Conservation (phyloP, 441 rosid species). For the Hura crepitans region DNA sequence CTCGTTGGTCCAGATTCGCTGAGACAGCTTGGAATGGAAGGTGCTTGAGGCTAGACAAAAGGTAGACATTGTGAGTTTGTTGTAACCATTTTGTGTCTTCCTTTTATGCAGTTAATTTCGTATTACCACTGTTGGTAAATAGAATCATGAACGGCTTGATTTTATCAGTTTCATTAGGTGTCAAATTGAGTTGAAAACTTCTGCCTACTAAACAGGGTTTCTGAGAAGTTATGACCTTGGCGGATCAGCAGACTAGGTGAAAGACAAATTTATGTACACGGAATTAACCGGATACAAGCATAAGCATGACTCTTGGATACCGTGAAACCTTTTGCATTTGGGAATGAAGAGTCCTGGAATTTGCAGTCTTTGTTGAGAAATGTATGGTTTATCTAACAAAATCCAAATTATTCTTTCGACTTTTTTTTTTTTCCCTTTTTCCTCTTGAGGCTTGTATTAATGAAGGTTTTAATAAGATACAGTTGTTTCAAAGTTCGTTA, state of each 20-base stretch:
- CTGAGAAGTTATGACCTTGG: not conserved
- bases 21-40: conserved; percentile 53
- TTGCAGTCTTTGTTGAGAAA: no score
- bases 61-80: not conserved
- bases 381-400: no score
- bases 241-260: not conserved
- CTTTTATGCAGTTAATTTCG: not conserved
- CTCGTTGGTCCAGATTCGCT: conserved; percentile 72
- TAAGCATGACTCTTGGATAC: no score
- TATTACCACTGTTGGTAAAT: not conserved
- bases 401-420: no score
- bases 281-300: no score
- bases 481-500: no score
- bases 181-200: not conserved
- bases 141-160: no score
- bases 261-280: not conserved
- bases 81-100: not conserved
- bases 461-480: no score
- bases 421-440: no score
- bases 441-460: no score
- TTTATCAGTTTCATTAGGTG: not conserved
- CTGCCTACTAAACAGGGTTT: not conserved
- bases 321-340: no score
- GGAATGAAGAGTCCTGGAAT: no score
- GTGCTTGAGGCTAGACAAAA: conserved; percentile 33